Base-by-base conservation (phyloP, 2,329 filamentous ascomycete genomes). In the Pseudogymnoascus sp. region DNA sequence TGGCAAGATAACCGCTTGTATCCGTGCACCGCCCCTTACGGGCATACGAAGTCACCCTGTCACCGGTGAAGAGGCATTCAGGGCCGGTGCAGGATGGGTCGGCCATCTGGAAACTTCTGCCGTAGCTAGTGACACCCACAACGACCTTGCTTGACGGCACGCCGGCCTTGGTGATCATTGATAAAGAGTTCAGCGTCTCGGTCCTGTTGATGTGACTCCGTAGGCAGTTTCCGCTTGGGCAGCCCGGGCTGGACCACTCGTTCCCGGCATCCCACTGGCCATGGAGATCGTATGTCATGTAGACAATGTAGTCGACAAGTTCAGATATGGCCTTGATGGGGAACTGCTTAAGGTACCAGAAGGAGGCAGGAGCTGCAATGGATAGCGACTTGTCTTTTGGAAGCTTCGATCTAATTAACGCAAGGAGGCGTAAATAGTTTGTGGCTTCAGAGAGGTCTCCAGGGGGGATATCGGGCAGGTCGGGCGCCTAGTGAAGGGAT, bases 161-260 rank as follows among this genome's bases (percentile, higher is more conserved):
- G 8, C 44, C 3, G 25, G 4, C 21, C 21, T 21, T 21, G 21
- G 21, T 21, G 21, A 21, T 21, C 21, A 68, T 77, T 1, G 71
- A 63, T 10, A 79, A 65, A 0, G 75, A 64, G 12, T 66, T 65
- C 0, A 62, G 59, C 0, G 73, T 75, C 61, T 78, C 75, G 1
- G 76, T 78, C 44, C 70, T 60, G 67, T 78, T 78, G 64, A 77
- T 67, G 63, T 77, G 74, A 0, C 68, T 72, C 0, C 74, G 73
- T 1, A 78, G 68, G 55, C 77, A 74, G 51, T 70, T 70, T 1
- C 71, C 70, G 7, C n/a, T 31, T 4, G 48, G 38, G 60, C 73
- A 75, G 12, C 69, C 71, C 2, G 62, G 39, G 2, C 62, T 48
- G 2, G 68, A 44, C 42, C 63, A 69, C 33, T 63, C 51, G 48